A percentile compares a stretch with the other conserved stretches of the same genome.
phyloP scores from a whole-genome alignment of 192 early-diverging fungal genomes.

The Neocallimastix lanati region DNA sequence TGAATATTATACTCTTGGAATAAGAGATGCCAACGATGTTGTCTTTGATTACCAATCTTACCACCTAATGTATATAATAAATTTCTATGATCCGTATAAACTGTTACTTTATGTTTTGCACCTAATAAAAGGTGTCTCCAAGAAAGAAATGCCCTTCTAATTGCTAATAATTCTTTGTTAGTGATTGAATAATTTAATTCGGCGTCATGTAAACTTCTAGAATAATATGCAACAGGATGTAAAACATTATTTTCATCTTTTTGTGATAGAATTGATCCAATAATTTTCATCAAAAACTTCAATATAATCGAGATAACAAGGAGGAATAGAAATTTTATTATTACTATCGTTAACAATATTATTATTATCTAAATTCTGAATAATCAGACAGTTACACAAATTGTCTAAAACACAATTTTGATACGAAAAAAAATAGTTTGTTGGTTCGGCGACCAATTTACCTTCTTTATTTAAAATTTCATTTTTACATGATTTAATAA shows the following conservation, averaged over 20 bases:
- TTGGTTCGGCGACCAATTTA: too few species aligned
- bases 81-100: slow-evolving; percentile 20
- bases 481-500: too few species aligned
- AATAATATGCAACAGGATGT: slow-evolving; percentile 6
- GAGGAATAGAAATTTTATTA: too few species aligned
- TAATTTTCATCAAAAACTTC: too few species aligned
- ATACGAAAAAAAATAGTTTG: too few species aligned
- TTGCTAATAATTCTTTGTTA: slow-evolving; percentile 17
- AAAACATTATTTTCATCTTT: too few species aligned
- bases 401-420: too few species aligned
- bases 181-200: slow-evolving; percentile 14
- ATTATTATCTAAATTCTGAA: too few species aligned
- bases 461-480: too few species aligned
- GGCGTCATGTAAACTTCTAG: slow-evolving; percentile 1
- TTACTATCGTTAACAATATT: too few species aligned
- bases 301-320: too few species aligned
- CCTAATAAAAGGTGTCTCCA: slow-evolving; percentile 17
- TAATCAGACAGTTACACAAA: too few species aligned
- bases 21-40: slow-evolving; percentile 11
- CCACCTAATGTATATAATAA: slow-evolving; percentile 13
- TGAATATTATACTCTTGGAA: slow-evolving; percentile 4
- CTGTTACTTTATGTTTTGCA: slow-evolving; percentile 1
- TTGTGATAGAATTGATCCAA: slow-evolving; percentile 16
- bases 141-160: slow-evolving; percentile 11
- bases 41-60: slow-evolving; percentile 8